Conservation (phyloP, 768 basidiomycete genomes). For the Mycena maculata region DNA sequence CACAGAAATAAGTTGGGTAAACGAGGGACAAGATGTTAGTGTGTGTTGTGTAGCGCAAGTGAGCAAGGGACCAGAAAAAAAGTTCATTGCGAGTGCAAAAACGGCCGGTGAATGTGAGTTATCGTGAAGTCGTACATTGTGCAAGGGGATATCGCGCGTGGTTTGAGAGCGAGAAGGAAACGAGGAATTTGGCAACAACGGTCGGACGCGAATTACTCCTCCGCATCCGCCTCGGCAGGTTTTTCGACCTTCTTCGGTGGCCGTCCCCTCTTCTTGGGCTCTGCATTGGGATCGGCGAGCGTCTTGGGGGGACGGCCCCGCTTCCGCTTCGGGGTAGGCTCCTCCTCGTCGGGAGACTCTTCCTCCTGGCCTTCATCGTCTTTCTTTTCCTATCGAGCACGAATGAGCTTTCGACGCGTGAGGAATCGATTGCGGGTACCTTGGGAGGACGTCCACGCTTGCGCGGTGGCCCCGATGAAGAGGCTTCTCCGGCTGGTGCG, state of each 20-base stretch:
- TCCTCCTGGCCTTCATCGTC: slow-evolving; percentile 33
- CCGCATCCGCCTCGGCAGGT: slow-evolving; percentile 18
- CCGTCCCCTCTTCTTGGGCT: slow-evolving; percentile 77
- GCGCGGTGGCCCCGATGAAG: slow-evolving; percentile 52
- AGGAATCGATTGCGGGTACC: slow-evolving; percentile 48
- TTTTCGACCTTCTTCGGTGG: slow-evolving; percentile 64
- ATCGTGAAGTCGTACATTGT: slow-evolving; percentile 22
- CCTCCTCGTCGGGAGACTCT: slow-evolving; percentile 53
- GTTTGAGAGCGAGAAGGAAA: slow-evolving; percentile 26
- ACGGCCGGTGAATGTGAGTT: neutral
- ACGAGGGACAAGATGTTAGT: slow-evolving; percentile 33
- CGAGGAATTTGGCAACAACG: slow-evolving; percentile 2
- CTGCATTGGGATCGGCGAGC: slow-evolving; percentile 62
- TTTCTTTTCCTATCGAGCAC: slow-evolving; percentile 34
- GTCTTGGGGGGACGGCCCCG: slow-evolving; percentile 82
- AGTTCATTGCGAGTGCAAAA: slow-evolving; percentile 33
- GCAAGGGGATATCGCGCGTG: slow-evolving; percentile 4
- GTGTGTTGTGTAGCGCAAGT: slow-evolving; percentile 29
- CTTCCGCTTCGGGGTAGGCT: slow-evolving; percentile 70
- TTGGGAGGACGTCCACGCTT: slow-evolving; percentile 80
- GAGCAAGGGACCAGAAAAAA: slow-evolving; percentile 41
- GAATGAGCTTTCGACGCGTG: slow-evolving; percentile 36
- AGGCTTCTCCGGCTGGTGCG: slow-evolving; percentile 47
- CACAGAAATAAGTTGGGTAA: slow-evolving; percentile 42
- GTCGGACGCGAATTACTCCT: slow-evolving; percentile 29